A percentile compares a stretch with the other conserved stretches of the same genome.
These are phyloP conservation scores for Xylariomycetidae sp. DNA, from an alignment of 2,329 filamentous ascomycete species.

Conservation along the genomic window DNA sequence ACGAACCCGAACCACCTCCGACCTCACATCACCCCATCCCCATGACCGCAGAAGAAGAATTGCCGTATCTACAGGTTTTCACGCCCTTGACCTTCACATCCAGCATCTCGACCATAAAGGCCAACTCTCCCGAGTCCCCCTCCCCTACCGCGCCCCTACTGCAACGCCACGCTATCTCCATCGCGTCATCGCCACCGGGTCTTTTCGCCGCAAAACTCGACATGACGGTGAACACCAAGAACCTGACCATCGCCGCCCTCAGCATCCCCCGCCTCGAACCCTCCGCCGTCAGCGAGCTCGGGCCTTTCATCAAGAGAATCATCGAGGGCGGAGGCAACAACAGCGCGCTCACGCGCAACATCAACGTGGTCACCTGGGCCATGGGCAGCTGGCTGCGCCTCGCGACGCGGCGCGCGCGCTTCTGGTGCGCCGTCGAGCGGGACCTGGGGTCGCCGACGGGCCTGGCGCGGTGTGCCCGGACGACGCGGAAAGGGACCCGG, in stretches of 20 bases:
- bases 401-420: conserved; percentile 52
- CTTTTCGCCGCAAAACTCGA: conserved; percentile 54
- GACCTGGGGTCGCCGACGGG: conserved; percentile 36
- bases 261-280: conserved; percentile 50
- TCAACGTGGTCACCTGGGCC: conserved; percentile 58
- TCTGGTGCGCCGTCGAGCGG: conserved; percentile 52
- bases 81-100: conserved; percentile 60
- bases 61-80: conserved; percentile 66
- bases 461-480: conserved; percentile 23
- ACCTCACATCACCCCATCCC: conserved; percentile 60
- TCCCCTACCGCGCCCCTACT: conserved; percentile 27
- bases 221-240: conserved; percentile 51
- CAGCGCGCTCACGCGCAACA: conserved; percentile 47
- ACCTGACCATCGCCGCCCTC: conserved; percentile 45
- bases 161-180: conserved; percentile 52
- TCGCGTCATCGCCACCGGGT: conserved; percentile 41
- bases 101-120: conserved; percentile 36
- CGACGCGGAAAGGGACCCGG: conserved; percentile 21
- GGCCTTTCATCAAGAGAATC: conserved; percentile 43
- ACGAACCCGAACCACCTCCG: conserved; percentile 31
- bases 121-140: neutral
- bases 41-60: conserved; percentile 57
- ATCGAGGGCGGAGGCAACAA: conserved; percentile 30
- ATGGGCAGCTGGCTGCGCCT: conserved; percentile 63
- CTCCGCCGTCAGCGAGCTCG: conserved; percentile 52